phyloP scores from a whole-genome alignment of 1,284 basidiomycete species.

The Malassezia sp. region DNA sequence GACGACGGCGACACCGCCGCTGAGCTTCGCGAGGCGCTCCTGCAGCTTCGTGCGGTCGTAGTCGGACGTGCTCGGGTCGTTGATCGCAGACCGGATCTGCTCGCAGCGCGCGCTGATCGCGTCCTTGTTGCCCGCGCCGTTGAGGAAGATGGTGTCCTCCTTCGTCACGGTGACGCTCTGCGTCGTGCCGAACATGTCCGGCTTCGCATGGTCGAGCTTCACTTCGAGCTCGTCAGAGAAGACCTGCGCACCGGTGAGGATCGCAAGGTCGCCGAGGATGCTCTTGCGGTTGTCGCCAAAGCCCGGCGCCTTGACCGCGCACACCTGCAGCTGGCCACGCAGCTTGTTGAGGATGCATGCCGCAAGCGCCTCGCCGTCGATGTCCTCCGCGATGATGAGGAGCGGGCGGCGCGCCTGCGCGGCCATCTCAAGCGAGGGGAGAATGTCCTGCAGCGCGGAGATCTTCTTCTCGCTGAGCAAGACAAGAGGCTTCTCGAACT shows the following conservation, averaged over 20 bases:
- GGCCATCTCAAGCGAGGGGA: conserved; percentile 83
- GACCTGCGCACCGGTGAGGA: conserved; percentile 91
- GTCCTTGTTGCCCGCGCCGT: conserved; percentile 57
- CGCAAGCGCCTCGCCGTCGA: conserved; percentile 93
- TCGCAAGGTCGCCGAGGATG: conserved; percentile 89
- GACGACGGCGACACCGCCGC: conserved; percentile 94
- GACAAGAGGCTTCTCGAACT: conserved; percentile 91
- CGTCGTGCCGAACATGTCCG: conserved; percentile 79
- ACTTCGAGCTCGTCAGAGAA: conserved; percentile 97
- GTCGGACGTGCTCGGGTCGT: conserved; percentile 74
- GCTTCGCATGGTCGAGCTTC: conserved; percentile 83
- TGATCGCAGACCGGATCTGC: conserved; percentile 76
- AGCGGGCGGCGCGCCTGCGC: conserved; percentile 82
- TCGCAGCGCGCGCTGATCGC: conserved; percentile 56
- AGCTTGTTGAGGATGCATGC: conserved; percentile 98
- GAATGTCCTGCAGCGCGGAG: conserved; percentile 82
- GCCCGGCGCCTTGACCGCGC: conserved; percentile 88
- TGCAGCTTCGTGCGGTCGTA: conserved; percentile 92
- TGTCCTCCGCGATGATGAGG: conserved; percentile 90
- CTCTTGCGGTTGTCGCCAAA: conserved; percentile 99
- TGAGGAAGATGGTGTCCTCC: conserved; percentile 93
- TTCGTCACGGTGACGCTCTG: conserved; percentile 91
- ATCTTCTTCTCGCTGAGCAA: conserved; percentile 98
- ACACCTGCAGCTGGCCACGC: conserved; percentile 84
- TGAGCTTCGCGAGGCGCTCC: conserved; percentile 89